phyloP scores from a whole-genome alignment of 2,329 filamentous ascomycete species.

The Macroventuria anomochaeta region DNA sequence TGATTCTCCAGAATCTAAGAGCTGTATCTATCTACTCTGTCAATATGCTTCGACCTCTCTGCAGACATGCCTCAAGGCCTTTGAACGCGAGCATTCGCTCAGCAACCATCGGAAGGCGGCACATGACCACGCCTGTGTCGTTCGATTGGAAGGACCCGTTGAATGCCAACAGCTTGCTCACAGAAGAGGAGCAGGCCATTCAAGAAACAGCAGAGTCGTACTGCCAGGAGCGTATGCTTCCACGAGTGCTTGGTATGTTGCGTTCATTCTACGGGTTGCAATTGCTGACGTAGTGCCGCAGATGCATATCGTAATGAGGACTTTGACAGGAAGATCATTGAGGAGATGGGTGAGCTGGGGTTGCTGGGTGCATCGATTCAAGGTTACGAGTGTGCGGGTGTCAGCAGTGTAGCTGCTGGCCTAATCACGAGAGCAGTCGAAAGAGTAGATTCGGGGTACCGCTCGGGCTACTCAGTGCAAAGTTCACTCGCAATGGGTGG shows the following conservation, averaged over 20 bases:
- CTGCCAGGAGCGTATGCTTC: constrained; percentile 87
- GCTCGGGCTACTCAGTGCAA: constrained; percentile 92
- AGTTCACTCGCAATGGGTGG: constrained; percentile 93
- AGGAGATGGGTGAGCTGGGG: constrained; percentile 93
- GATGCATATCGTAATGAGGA: constrained; percentile 86
- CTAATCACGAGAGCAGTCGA: constrained; percentile 90
- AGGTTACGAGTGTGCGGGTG: constrained; percentile 87
- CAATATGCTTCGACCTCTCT: constrained; percentile 55
- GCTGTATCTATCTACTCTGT: background rate
- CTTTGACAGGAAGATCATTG: constrained; percentile 83
- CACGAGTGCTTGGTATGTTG: constrained; percentile 77
- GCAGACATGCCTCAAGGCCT: constrained; percentile 50
- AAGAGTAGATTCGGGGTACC: constrained; percentile 88
- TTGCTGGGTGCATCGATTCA: constrained; percentile 84
- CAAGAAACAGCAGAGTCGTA: constrained; percentile 90
- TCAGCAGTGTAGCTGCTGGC: constrained; percentile 85
- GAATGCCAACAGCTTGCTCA: constrained; percentile 74
- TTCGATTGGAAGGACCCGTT: constrained; percentile 97
- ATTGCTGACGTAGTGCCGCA: constrained; percentile 45
- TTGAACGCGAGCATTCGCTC: constrained; percentile 38
- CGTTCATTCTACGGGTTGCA: background rate
- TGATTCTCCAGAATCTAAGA: background rate
- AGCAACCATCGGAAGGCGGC: constrained; percentile 46
- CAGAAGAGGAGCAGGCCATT: constrained; percentile 90
- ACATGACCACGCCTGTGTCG: constrained; percentile 51